Percentiles rank a stretch among this genome's conserved stretches.
Conservation (phyloP, 2,329 filamentous ascomycete genomes). For the Fusarium gaditjirri region DNA sequence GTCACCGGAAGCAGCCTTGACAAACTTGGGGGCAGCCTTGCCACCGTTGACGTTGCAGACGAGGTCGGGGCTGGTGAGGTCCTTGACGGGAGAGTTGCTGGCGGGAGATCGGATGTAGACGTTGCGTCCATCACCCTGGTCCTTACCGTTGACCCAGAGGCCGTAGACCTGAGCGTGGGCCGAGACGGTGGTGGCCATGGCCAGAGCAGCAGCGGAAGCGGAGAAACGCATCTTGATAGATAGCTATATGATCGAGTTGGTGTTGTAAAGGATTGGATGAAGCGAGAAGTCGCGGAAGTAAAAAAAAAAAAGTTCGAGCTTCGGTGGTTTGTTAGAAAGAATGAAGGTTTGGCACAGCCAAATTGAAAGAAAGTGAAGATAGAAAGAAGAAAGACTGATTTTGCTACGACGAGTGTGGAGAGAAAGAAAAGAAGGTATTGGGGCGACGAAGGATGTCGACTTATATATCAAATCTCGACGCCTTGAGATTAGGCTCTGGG, state of each 20-base stretch:
- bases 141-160: constrained; percentile 59
- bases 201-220: constrained; percentile 47
- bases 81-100: constrained; percentile 58
- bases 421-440: constrained; percentile 2
- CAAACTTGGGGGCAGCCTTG: constrained; percentile 52
- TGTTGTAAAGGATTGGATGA: constrained; percentile 39
- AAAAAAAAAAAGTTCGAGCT: constrained; percentile 33
- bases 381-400: constrained; percentile 34
- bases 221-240: constrained; percentile 51
- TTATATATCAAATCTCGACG: constrained; percentile 37
- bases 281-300: constrained; percentile 25
- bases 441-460: constrained; percentile 7
- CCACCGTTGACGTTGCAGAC: constrained; percentile 58
- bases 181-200: constrained; percentile 52
- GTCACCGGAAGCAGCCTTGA: constrained; percentile 59
- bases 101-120: constrained; percentile 57
- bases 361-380: constrained; percentile 44
- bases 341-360: constrained; percentile 47
- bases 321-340: constrained; percentile 36
- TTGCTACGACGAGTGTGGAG: constrained; percentile 42
- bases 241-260: constrained; percentile 3
- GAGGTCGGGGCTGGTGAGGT: constrained; percentile 54
- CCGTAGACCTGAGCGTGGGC: constrained; percentile 60
- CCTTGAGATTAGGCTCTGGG: neutral
- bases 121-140: constrained; percentile 55